Percentiles rank a stretch among this genome's conserved stretches.
Evolutionary conservation across 768 basidiomycete genomes (phyloP).

Genomic region (Russula griseocarnosa): DNA sequence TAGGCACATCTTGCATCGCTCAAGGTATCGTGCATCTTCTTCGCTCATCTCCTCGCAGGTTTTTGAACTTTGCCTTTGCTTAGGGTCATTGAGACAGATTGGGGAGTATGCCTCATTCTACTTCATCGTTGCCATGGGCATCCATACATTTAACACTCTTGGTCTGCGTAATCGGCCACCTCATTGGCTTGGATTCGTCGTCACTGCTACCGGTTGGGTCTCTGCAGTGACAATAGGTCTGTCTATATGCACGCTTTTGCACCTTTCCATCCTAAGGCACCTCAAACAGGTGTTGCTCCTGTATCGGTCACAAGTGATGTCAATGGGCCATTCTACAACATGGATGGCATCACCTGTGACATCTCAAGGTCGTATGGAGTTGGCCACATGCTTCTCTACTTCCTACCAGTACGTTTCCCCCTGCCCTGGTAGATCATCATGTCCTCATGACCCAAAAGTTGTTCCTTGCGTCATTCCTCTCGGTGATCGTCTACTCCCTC

Average conservation of each 20-base stretch:
- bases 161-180: constrained; percentile 55
- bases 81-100: constrained; percentile 57
- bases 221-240: constrained; percentile 48
- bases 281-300: constrained; percentile 26
- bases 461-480: constrained; percentile 52
- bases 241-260: constrained; percentile 26
- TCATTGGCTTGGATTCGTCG: constrained; percentile 42
- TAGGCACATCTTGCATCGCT: constrained; percentile 40
- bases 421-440: neutral
- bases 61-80: constrained; percentile 4
- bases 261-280: constrained; percentile 3
- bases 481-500: constrained; percentile 54
- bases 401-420: constrained; percentile 52
- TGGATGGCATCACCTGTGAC: constrained; percentile 50
- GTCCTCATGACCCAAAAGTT: constrained; percentile 40
- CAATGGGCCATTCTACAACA: constrained; percentile 48
- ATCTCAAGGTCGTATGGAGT: constrained; percentile 43
- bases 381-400: constrained; percentile 49
- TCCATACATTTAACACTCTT: constrained; percentile 66
- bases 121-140: constrained; percentile 60
- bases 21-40: constrained; percentile 48
- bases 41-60: constrained; percentile 5
- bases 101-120: constrained; percentile 58
- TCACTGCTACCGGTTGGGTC: constrained; percentile 53
- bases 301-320: constrained; percentile 37